phyloP scores from a whole-genome alignment of 345 rosid species.

The Arabidopsis suecica region DNA sequence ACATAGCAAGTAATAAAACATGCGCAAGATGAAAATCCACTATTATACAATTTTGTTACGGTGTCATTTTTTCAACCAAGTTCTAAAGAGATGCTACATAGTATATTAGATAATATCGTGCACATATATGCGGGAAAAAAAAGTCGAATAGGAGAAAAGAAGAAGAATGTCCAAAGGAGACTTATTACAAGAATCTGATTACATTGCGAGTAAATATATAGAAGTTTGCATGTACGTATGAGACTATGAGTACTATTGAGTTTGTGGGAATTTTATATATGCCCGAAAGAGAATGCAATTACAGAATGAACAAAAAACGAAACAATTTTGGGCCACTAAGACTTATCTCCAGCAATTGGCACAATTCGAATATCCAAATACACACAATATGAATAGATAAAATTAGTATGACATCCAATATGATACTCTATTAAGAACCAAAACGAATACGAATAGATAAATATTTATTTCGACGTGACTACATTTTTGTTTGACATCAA shows the following conservation, averaged over 20 bases:
- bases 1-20: too few relatives aligned
- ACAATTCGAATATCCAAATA: slow-evolving; percentile 5
- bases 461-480: not conserved
- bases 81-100: not conserved
- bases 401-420: too few relatives aligned
- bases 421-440: not conserved
- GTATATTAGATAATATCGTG: too few relatives aligned
- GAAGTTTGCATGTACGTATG: not conserved
- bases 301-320: not conserved
- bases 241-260: not conserved
- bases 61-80: not conserved
- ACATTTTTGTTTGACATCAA: not conserved
- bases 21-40: too few relatives aligned
- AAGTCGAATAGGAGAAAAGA: not conserved
- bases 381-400: not conserved
- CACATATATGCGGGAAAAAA: not conserved
- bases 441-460: not conserved
- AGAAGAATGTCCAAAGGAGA: not conserved
- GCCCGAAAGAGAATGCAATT: not conserved
- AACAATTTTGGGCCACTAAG: not conserved
- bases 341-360: not conserved
- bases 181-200: not conserved
- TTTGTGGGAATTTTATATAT: not conserved
- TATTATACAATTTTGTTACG: too few relatives aligned
- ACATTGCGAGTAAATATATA: not conserved